Base-by-base conservation (phyloP, 495 filamentous ascomycete species). In the Aspergillus funiculosus region DNA sequence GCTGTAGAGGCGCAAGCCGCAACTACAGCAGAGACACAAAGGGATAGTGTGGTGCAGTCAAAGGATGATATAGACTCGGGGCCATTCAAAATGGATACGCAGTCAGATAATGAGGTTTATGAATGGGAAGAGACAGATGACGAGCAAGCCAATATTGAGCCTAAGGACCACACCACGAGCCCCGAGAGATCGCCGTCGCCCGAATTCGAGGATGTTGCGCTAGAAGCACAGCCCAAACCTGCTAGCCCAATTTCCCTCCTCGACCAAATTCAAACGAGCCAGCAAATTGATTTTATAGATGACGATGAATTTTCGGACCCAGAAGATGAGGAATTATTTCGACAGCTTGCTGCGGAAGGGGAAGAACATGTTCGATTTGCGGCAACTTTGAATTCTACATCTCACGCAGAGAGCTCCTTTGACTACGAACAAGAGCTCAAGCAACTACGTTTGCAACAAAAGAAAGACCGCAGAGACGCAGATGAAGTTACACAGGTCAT, bases 401-500 rank as follows among this genome's bases (percentile, higher is more conserved):
- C 59, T 8, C 62, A 70, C 14, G 59, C 57, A 6, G 76, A 89
- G 55, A 84, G 80, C 52, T 73, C 78, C 11, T 79, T 81, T 22
- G 82, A 87, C 14, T 95, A 91, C 60, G 90, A 98, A 52, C 69
- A 76, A 47, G 91, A 98, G 60, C 77, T 96, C 7, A 86, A 84
- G 52, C 80, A 87, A 20, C 76, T 98, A 3, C 87, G 91, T 20
- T 79, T 62, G n/a, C 90, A 97, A 58, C 92, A 97, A 57, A 91
- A 89, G 63, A 95, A 95, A 58, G 90, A 97, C 62, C 82, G 88
- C 24, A 79, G 92, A 54, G 92, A 98, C 62, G 89, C 92, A 1
- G 92, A 98, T 46, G 92, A 97, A 60, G 90, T 98, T 11, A 88
- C 89, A 0, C 83, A 89, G 22, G 79, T 89, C 51, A 98, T 98